These are phyloP conservation scores for Amphichorda felina DNA, from an alignment of 2,329 filamentous ascomycete species.

Conservation along the genomic window DNA sequence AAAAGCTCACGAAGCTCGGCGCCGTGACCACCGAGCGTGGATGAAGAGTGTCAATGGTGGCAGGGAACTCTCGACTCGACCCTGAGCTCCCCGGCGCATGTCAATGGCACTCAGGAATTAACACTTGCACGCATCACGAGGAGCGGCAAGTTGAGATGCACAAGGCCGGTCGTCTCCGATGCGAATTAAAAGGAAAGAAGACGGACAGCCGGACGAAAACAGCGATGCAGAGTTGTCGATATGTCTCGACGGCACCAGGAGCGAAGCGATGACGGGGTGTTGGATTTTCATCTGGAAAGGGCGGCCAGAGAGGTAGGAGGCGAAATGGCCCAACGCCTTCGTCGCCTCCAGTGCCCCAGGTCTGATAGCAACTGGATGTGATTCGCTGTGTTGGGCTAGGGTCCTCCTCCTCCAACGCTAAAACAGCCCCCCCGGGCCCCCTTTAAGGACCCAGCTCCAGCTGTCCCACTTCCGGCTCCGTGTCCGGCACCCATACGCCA, in stretches of 20 bases:
- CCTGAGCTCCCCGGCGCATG: neutral
- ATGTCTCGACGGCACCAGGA: no score
- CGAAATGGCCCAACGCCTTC: no score
- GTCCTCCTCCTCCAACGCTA: neutral
- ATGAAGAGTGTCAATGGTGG: neutral
- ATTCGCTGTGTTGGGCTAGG: neutral
- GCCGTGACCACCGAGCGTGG: no score
- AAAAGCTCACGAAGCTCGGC: no score
- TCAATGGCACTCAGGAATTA: conserved; percentile 1
- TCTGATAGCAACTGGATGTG: no score
- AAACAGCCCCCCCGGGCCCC: no score
- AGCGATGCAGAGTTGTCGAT: neutral
- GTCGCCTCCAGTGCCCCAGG: no score
- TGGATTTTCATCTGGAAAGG: neutral
- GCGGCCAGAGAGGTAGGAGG: no score
- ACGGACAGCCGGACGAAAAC: neutral
- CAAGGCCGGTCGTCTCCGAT: no score
- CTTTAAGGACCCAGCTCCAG: no score
- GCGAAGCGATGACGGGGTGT: neutral
- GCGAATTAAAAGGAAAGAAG: neutral
- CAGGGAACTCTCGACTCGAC: neutral
- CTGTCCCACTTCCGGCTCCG: no score
- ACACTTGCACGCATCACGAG: conserved; percentile 2
- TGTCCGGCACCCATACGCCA: no score
- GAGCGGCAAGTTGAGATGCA: neutral